These are phyloP conservation scores for Apiospora arundinis DNA, from an alignment of 2,329 filamentous ascomycete species.

Conservation along the genomic window DNA sequence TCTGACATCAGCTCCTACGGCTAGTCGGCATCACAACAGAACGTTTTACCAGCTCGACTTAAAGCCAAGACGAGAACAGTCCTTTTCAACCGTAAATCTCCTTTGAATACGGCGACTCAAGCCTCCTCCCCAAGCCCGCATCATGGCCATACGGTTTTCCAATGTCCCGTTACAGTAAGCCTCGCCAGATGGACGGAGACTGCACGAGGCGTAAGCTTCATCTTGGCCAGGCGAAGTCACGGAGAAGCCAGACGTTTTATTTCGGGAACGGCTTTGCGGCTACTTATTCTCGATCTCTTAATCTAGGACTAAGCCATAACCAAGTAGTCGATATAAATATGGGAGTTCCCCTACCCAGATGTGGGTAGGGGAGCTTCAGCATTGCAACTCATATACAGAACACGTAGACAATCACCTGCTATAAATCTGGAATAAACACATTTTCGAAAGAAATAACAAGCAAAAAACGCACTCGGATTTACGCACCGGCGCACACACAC, in stretches of 20 bases:
- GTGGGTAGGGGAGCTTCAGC: not conserved
- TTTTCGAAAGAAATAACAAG: not conserved
- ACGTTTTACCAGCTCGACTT: not conserved
- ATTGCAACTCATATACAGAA: too few species aligned
- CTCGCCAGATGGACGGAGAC: not conserved
- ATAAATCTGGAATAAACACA: too few species aligned
- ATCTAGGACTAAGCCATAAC: not conserved
- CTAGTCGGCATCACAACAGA: not conserved
- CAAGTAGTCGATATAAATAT: not conserved
- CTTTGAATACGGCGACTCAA: not conserved
- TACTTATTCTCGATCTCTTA: not conserved
- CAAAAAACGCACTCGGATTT: not conserved
- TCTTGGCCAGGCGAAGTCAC: not conserved
- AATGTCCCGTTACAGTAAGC: not conserved
- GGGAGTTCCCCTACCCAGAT: not conserved
- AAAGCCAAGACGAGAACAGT: not conserved
- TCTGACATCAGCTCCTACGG: not conserved
- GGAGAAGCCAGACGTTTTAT: not conserved
- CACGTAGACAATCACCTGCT: not conserved
- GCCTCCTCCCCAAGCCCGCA: not conserved
- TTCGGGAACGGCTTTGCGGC: not conserved
- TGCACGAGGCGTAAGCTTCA: not conserved
- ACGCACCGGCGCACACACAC: too few species aligned
- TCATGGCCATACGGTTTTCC: not conserved
- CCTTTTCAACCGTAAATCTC: not conserved